Conservation (phyloP, 208 protist species). For the Leishmania braziliensis region DNA sequence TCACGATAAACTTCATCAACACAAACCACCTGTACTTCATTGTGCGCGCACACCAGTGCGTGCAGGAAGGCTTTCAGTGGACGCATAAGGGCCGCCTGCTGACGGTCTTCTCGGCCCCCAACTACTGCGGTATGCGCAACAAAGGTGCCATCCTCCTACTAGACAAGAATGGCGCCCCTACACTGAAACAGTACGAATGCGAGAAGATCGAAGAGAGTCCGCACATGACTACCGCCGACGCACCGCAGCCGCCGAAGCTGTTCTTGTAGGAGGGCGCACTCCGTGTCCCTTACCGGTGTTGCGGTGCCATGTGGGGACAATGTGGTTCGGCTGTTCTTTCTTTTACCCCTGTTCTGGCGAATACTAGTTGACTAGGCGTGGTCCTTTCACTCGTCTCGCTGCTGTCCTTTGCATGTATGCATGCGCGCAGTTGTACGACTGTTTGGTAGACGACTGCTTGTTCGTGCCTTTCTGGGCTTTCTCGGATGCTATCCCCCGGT, state of each 20-base stretch:
- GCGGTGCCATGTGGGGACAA: background rate
- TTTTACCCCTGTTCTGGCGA: background rate
- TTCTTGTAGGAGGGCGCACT: conserved; percentile 11
- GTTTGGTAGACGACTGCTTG: background rate
- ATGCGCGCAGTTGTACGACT: background rate
- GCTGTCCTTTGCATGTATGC: background rate
- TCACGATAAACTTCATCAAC: conserved; percentile 96
- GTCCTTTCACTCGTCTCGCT: background rate
- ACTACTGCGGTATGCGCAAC: conserved; percentile 99
- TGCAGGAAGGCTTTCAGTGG: conserved; percentile 98
- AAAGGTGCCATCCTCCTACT: conserved; percentile 96
- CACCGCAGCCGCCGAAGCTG: conserved; percentile 26
- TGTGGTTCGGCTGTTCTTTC: background rate
- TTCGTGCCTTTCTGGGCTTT: conserved; percentile 6
- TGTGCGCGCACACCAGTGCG: conserved; percentile 98
- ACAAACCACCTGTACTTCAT: conserved; percentile 98
- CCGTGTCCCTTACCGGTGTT: background rate
- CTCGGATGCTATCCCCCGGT: background rate
- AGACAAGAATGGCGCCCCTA: conserved; percentile 43
- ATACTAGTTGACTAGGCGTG: background rate
- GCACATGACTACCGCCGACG: conserved; percentile 13
- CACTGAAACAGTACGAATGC: conserved; percentile 74
- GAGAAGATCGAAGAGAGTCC: conserved; percentile 9
- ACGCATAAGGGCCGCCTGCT: conserved; percentile 97
- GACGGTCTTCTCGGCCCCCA: conserved; percentile 99